Evolutionary conservation across 108 stramenopile species (phyloP).

Genomic region (Pinguiococcus pyrenoidosus): DNA sequence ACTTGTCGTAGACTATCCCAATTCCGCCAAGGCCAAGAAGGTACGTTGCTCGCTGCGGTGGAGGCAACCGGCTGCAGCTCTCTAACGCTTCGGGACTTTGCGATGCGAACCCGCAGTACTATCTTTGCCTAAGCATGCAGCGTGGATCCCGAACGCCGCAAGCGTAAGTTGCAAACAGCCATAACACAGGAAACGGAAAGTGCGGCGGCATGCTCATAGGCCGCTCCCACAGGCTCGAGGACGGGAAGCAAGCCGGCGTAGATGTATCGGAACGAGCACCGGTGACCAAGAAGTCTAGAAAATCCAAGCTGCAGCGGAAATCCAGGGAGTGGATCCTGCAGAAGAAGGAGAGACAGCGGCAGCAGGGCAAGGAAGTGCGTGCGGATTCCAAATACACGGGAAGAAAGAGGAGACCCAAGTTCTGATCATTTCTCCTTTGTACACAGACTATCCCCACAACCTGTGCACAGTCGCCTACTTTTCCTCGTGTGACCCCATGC

Average conservation of each 20-base stretch:
- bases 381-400: slow-evolving; percentile 92
- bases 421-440: slow-evolving; percentile 46
- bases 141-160: slow-evolving; percentile 50
- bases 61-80: too few species aligned
- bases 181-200: slow-evolving; percentile 10
- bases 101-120: too few species aligned
- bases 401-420: slow-evolving; percentile 74
- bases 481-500: too few species aligned
- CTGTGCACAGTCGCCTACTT: too few species aligned
- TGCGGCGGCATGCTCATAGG: background rate
- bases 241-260: slow-evolving; percentile 3
- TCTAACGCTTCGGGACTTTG: too few species aligned
- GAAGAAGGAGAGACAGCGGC: slow-evolving; percentile 86
- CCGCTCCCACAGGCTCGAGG: slow-evolving; percentile 6
- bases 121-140: slow-evolving; percentile 86
- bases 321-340: slow-evolving; percentile 93
- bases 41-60: too few species aligned
- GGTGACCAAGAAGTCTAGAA: background rate
- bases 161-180: too few species aligned
- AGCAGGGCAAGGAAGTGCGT: slow-evolving; percentile 80
- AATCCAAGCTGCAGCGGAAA: slow-evolving; percentile 39
- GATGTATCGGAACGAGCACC: slow-evolving; percentile 6
- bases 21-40: slow-evolving; percentile 98
- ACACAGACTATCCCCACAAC: too few species aligned
- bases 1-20: slow-evolving; percentile 97